Base-by-base conservation (phyloP, 108 stramenopile genomes). In the Fragilaria radians region DNA sequence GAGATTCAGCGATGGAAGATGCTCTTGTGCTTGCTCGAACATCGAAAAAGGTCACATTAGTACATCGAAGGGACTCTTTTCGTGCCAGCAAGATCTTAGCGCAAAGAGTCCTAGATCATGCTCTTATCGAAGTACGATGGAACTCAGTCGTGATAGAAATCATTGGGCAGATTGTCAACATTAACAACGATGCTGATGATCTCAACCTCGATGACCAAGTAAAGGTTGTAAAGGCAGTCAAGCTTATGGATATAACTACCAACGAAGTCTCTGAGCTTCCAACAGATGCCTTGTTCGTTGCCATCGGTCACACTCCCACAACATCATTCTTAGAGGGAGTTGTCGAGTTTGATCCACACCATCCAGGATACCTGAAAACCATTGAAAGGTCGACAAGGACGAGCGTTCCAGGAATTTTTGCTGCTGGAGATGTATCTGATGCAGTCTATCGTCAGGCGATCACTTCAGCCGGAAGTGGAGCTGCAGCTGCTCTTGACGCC, bases 1-100 rank as follows among this genome's bases (percentile, higher is more conserved):
- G 96, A 48, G 96, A 97, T 71, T 71, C 94, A 18, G 96, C 96
- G 59, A 95, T 96, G 93, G 95, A 96, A 70, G 95, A 96, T 78
- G 95, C 95, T 0, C 71, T 97, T 18, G 91, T 94, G 22, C 71
- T 97, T 70, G 91, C 95, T 0, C 65, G 91, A 23, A 94, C 89
- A 14, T 77, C 69, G 54, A 55, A 75, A 53, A 71, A 68, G 51
- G 96, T 97, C 50, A 96, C 94, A 23, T 32, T 97, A 28, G 65
- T 97, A 48, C 95, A 96, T 72, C 88, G 96, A 46, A 59, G 96
- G 45, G 95, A 96, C 62, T 63, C 72, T 18, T 96, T 97, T 57
- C 73, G 96, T 28, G 93, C 96, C 24, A 87, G 86, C 48, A 91
- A 86, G 71, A 77, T 95, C 32, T 66, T 97, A 34, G 90, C 88